These are phyloP conservation scores for Venustampulla echinocandica DNA, from an alignment of 495 filamentous ascomycete species.

Conservation along the genomic window DNA sequence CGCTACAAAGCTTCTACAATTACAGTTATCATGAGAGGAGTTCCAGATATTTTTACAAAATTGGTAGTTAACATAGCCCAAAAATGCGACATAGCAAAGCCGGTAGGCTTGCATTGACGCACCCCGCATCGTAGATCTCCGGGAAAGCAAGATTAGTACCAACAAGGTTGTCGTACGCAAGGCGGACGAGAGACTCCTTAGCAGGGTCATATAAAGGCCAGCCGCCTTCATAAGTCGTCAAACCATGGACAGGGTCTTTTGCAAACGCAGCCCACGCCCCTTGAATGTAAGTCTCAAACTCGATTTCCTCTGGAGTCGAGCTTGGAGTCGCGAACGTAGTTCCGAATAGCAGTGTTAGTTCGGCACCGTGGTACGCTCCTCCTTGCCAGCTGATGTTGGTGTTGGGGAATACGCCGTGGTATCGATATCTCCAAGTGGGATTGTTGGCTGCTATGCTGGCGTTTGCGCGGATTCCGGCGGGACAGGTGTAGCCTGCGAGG, in stretches of 20 bases:
- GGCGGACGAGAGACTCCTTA: constrained; percentile 11
- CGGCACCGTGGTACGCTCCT: constrained; percentile 38
- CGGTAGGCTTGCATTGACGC: constrained; percentile 3
- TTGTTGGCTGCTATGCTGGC: constrained; percentile 24
- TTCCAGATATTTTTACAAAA: too few species aligned
- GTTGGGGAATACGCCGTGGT: constrained; percentile 39
- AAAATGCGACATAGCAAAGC: too few species aligned
- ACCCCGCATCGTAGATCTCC: constrained; percentile 15
- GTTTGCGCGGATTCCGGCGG: constrained; percentile 26
- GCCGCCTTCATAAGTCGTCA: constrained; percentile 26
- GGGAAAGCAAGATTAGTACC: constrained; percentile 13
- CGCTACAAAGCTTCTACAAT: too few species aligned
- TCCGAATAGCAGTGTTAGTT: constrained; percentile 21
- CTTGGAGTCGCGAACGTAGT: constrained; percentile 19
- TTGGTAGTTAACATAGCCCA: too few species aligned
- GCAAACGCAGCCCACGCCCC: constrained; percentile 41
- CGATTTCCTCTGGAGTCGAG: constrained; percentile 16
- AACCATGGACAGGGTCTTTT: constrained; percentile 35
- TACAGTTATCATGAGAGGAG: too few species aligned
- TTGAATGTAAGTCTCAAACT: constrained; percentile 28
- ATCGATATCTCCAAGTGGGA: constrained; percentile 44
- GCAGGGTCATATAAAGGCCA: constrained; percentile 28
- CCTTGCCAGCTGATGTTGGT: constrained; percentile 29
- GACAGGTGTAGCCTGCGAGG: constrained; percentile 33
- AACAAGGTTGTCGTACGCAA: constrained; percentile 16